These are phyloP conservation scores for Nemania diffusa DNA, from an alignment of 2,329 filamentous ascomycete genomes.

Conservation along the genomic window DNA sequence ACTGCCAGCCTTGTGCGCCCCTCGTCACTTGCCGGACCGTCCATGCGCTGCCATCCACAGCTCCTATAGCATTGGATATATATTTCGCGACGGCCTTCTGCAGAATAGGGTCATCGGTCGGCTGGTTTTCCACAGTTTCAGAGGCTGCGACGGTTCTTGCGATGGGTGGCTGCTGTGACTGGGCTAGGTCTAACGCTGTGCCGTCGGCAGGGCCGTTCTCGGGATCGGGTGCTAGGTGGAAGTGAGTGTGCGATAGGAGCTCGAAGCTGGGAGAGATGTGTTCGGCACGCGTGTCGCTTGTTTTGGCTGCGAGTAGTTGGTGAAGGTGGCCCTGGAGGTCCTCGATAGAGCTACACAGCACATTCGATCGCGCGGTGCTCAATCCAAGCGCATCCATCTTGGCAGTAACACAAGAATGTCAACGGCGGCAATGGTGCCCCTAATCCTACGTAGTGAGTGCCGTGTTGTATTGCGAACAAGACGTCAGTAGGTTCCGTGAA, in stretches of 20 bases:
- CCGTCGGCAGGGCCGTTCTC: constrained; percentile 52
- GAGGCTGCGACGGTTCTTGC: constrained; percentile 56
- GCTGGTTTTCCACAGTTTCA: constrained; percentile 61
- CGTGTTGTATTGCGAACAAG: neutral
- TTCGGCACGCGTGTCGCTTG: constrained; percentile 60
- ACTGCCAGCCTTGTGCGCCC: constrained; percentile 61
- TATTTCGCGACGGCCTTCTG: constrained; percentile 62
- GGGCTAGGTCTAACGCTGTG: constrained; percentile 41
- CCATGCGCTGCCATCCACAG: constrained; percentile 63
- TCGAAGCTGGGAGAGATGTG: constrained; percentile 61
- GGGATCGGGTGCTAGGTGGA: constrained; percentile 54
- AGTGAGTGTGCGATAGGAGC: constrained; percentile 56
- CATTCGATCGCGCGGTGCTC: constrained; percentile 46
- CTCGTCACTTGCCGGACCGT: constrained; percentile 57
- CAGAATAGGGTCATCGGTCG: constrained; percentile 58
- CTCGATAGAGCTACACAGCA: constrained; percentile 53
- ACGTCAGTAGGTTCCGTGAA: neutral
- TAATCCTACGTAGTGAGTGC: neutral
- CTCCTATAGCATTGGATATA: constrained; percentile 57
- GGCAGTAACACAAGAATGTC: neutral
- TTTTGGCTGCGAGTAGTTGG: constrained; percentile 54
- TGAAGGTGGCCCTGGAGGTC: constrained; percentile 61
- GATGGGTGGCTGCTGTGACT: constrained; percentile 43
- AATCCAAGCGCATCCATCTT: constrained; percentile 48
- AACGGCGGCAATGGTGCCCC: neutral